Evolutionary conservation across 169 alveolate species (phyloP), one percentile per base, ranked within the genome.

Genomic region (Cryptosporidium tyzzeri): DNA sequence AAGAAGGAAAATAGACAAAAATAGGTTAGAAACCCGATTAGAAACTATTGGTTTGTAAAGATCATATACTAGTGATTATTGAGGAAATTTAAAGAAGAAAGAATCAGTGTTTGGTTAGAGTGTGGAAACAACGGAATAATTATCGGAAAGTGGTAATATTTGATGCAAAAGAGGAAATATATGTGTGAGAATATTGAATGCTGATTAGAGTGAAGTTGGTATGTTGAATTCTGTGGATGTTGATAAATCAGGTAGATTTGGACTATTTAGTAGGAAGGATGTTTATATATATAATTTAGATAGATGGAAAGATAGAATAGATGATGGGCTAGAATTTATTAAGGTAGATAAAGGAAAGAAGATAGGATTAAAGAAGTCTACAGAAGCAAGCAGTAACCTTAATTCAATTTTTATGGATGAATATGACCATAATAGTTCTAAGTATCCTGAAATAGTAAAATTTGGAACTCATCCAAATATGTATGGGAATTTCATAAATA

Each of bases 401-500:
- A 41, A 73, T 37, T 39, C 86, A 3, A 51, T 73, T n/a, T 73
- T 55, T 55, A 73, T 55, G 70, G 70, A 51, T 5, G 70, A 55
- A 16, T 26, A 33, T 31, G 71, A 53, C 5, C 23, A 73, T n/a
- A 35, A 14, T 33, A 5, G 35, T 16, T 73, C n/a, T 62, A 35
- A 10, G 1, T 9, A 33, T 26, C 10, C 74, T 9, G 48, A 80
- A 58, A 80, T 59, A 33, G 69, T 61, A 4, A 80, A 80, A 29
- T 80, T 80, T 80, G 89, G 89, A 16, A 29, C 70, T 18, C 89
- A 80, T 62, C 67, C 89, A 12, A 29, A 55, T 39, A 8, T 80
- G 14, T 29, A 18, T n/a, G 48, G 44, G 41, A 62, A 35, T 62
- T 80, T 80, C 6, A 62, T 80, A 21, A 44, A 33, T 39, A 31